phyloP scores from a whole-genome alignment of 331 rosid genomes.

The Malus hybrid region DNA sequence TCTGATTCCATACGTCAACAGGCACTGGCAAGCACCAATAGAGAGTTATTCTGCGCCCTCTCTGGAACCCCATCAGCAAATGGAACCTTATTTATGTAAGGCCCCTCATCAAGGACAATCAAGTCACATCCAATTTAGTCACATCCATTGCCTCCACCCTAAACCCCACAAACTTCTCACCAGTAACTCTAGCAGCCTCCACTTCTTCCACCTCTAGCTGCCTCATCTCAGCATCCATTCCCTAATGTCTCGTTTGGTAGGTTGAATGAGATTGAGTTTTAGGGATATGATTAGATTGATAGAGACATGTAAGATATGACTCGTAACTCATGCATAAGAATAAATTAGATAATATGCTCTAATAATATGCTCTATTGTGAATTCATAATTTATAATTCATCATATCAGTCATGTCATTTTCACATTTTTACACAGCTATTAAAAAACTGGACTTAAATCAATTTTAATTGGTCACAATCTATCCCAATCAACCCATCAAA shows the following conservation, averaged over 20 bases:
- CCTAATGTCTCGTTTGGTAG: background rate
- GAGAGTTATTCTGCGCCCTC: slow-evolving; percentile 70
- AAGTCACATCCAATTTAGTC: slow-evolving; percentile 55
- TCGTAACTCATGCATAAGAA: too few relatives aligned
- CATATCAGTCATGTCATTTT: too few relatives aligned
- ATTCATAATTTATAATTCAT: too few relatives aligned
- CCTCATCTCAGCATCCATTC: slow-evolving; percentile 74
- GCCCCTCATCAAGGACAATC: slow-evolving; percentile 77
- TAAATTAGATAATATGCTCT: too few relatives aligned
- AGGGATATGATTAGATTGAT: too few relatives aligned
- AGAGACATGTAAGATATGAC: too few relatives aligned
- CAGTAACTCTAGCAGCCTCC: slow-evolving; percentile 42
- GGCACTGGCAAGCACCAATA: slow-evolving; percentile 97
- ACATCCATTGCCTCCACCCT: slow-evolving; percentile 66
- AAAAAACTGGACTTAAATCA: too few relatives aligned
- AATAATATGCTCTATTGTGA: too few relatives aligned
- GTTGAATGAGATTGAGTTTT: too few relatives aligned
- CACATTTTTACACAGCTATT: too few relatives aligned
- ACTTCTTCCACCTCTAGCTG: slow-evolving; percentile 61
- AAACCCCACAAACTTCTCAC: slow-evolving; percentile 19
- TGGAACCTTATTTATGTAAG: slow-evolving; percentile 74
- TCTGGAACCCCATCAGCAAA: slow-evolving; percentile 52
- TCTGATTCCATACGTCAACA: slow-evolving; percentile 84
- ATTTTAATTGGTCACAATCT: too few relatives aligned
- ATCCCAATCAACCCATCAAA: too few relatives aligned